phyloP scores from a whole-genome alignment of 441 rosid genomes.

The Aleurites moluccanus region DNA sequence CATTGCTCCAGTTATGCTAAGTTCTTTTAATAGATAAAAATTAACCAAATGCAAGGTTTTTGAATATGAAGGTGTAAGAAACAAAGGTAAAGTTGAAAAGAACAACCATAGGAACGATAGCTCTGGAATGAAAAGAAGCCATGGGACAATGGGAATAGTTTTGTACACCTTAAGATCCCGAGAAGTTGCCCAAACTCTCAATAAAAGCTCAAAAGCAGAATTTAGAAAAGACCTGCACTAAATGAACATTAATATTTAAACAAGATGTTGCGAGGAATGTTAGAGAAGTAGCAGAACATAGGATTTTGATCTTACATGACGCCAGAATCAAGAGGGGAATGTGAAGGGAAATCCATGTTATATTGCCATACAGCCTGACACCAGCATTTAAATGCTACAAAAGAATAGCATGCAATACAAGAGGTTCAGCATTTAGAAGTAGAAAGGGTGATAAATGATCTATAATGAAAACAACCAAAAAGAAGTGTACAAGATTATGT shows the following conservation, averaged over 20 bases:
- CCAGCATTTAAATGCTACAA: slow-evolving; percentile 95
- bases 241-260: slow-evolving; percentile 28
- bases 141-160: slow-evolving; percentile 7
- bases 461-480: not conserved
- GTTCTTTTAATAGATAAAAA: not conserved
- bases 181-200: slow-evolving; percentile 94
- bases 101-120: slow-evolving; percentile 8
- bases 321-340: slow-evolving; percentile 72
- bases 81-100: not conserved
- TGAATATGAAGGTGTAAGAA: not conserved
- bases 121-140: slow-evolving; percentile 1
- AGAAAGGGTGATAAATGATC: not conserved
- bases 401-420: slow-evolving; percentile 19
- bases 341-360: slow-evolving; percentile 59
- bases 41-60: not conserved
- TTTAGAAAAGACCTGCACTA: slow-evolving; percentile 82
- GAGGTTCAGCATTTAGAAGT: slow-evolving; percentile 11
- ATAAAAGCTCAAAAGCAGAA: slow-evolving; percentile 93
- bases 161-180: slow-evolving; percentile 80
- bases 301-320: slow-evolving; percentile 72
- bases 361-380: slow-evolving; percentile 89
- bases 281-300: slow-evolving; percentile 26
- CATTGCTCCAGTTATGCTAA: not conserved
- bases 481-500: not conserved
- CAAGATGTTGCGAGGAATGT: slow-evolving; percentile 5